Evolutionary conservation across 257 asterid genomes (phyloP).

Genomic region (Scutellaria baicalensis): DNA sequence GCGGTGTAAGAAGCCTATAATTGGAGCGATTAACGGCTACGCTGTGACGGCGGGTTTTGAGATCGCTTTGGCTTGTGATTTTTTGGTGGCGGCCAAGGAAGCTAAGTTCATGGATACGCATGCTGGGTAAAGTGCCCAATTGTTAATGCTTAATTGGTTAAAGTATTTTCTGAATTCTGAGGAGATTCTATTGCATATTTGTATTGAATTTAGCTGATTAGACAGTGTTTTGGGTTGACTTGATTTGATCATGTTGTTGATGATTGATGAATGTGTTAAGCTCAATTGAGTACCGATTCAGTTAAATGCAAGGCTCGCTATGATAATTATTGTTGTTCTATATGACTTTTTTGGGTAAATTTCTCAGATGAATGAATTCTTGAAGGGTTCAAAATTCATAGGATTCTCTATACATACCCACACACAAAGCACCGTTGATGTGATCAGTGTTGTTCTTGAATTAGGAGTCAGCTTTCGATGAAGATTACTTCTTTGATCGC

Average conservation of each 20-base stretch:
- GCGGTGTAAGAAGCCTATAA: slow-evolving; percentile 71
- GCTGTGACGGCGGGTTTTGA: slow-evolving; percentile 98
- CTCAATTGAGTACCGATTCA: background rate
- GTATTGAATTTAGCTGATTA: background rate
- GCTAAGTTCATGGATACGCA: slow-evolving; percentile 96
- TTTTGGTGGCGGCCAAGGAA: slow-evolving; percentile 73
- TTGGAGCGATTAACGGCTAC: slow-evolving; percentile 83
- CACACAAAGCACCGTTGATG: no score
- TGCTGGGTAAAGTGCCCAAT: slow-evolving; percentile 22
- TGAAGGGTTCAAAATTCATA: background rate
- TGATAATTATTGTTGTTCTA: no score
- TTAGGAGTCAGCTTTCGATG: background rate
- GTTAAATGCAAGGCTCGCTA: background rate
- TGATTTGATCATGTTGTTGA: background rate
- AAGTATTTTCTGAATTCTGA: background rate
- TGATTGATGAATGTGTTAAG: background rate
- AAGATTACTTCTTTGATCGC: background rate
- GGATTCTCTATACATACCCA: no score
- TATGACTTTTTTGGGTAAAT: background rate
- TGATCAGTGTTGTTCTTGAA: background rate
- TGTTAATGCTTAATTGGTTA: background rate
- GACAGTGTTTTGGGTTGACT: background rate
- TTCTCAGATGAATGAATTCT: background rate
- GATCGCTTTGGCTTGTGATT: slow-evolving; percentile 87
- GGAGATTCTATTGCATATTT: background rate